phyloP scores from a whole-genome alignment of 1,284 basidiomycete genomes.

The Phellopilus nigrolimitatus region DNA sequence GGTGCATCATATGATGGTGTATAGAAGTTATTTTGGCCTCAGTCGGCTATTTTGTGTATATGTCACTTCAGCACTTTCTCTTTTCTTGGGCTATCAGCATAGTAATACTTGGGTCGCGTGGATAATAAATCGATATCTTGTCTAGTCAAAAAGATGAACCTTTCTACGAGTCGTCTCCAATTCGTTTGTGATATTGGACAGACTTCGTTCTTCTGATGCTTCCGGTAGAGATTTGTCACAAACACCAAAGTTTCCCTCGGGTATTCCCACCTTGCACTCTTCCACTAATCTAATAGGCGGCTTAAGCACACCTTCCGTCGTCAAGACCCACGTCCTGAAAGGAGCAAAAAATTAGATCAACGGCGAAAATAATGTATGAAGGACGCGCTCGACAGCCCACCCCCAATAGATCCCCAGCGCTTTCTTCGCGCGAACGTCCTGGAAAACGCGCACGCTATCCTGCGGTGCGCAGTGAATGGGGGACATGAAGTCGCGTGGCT shows the following conservation, averaged over 20 bases:
- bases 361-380: conserved; percentile 5
- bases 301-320: conserved; percentile 52
- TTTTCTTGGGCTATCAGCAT: conserved; percentile 8
- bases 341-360: conserved; percentile 2
- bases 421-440: conserved; percentile 51
- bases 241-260: conserved; percentile 45
- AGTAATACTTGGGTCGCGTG: not conserved
- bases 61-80: not conserved
- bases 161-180: too few species aligned
- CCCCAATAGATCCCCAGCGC: conserved; percentile 73
- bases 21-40: conserved; percentile 1
- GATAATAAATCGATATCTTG: not conserved
- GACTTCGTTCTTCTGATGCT: too few species aligned
- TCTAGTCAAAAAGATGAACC: too few species aligned
- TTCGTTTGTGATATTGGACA: too few species aligned
- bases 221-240: too few species aligned
- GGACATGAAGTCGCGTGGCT: conserved; percentile 52
- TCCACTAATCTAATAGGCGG: conserved; percentile 49
- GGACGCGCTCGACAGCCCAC: conserved; percentile 26
- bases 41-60: not conserved
- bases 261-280: conserved; percentile 45
- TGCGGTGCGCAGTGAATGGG: conserved; percentile 56
- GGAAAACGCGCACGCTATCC: conserved; percentile 61
- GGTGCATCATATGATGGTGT: conserved; percentile 27
- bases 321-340: conserved; percentile 45